Evolutionary conservation across 345 rosid genomes (phyloP).

Genomic region (Linum lewisii): DNA sequence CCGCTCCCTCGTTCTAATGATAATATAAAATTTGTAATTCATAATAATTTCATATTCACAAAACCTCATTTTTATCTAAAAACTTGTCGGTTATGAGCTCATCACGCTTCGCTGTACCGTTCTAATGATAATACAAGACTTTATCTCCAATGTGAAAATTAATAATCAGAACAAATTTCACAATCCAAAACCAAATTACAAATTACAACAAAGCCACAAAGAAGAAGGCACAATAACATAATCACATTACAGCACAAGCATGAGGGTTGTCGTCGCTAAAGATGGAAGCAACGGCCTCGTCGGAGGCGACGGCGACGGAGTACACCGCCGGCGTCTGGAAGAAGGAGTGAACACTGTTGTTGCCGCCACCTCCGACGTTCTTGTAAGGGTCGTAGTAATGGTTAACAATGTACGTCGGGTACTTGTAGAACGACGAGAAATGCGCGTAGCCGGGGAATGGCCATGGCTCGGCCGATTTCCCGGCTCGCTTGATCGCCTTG

Average conservation of each 20-base stretch:
- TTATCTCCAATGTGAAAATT: no score
- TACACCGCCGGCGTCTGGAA: conserved; percentile 73
- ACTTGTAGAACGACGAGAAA: conserved; percentile 70
- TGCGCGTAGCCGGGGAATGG: conserved; percentile 70
- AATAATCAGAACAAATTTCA: no score
- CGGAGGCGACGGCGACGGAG: conserved; percentile 75
- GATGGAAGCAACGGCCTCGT: conserved; percentile 70
- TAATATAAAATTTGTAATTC: no score
- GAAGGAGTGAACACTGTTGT: conserved; percentile 45
- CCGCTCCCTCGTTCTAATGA: no score
- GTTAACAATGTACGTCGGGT: conserved; percentile 60
- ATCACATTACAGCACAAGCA: conserved; percentile 72
- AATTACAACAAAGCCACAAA: no score
- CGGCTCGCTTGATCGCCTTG: conserved; percentile 56
- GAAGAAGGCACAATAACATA: no score
- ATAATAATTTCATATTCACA: no score
- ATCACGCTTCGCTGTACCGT: conserved; percentile 39
- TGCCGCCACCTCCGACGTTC: conserved; percentile 21
- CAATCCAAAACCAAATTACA: no score
- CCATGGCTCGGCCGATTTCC: conserved; percentile 91
- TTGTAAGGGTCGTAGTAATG: conserved; percentile 59
- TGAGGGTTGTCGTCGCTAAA: conserved; percentile 90
- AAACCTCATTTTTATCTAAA: no score
- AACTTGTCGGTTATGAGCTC: no score
- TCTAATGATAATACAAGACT: not conserved